Evolutionary conservation across 108 stramenopile species (phyloP).

Genomic region (Schizochytrium sp.): DNA sequence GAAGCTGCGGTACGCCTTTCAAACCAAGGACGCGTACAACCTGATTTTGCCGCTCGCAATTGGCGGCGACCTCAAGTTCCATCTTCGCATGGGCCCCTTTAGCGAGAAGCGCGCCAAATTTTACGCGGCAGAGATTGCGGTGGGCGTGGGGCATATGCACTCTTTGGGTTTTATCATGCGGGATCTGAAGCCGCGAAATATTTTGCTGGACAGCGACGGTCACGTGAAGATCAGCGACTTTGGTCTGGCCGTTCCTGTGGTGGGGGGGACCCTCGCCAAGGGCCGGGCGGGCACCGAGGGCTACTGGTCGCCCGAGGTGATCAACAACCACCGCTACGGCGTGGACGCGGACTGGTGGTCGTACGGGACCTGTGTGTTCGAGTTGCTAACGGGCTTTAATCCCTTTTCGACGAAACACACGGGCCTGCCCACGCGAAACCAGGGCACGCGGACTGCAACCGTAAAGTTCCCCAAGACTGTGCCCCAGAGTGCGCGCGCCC

Average conservation of each 20-base stretch:
- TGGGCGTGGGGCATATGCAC: constrained; percentile 44
- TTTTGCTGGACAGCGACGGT: constrained; percentile 41
- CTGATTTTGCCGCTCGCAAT: constrained; percentile 41
- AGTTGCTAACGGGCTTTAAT: constrained; percentile 37
- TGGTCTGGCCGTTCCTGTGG: constrained; percentile 9
- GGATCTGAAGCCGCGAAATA: constrained; percentile 50
- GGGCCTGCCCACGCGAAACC: constrained; percentile 25
- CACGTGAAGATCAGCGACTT: constrained; percentile 48
- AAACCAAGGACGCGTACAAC: constrained; percentile 35
- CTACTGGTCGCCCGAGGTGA: constrained; percentile 47
- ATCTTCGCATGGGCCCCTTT: constrained; percentile 10
- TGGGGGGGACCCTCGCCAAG: background rate
- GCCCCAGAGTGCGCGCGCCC: background rate
- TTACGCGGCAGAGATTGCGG: constrained; percentile 42
- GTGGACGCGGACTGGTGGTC: constrained; percentile 50
- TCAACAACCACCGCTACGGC: constrained; percentile 31
- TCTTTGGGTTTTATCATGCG: constrained; percentile 46
- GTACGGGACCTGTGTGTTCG: constrained; percentile 39
- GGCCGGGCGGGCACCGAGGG: constrained; percentile 21
- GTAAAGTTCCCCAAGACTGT: constrained; percentile 38
- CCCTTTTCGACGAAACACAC: constrained; percentile 38
- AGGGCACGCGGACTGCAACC: constrained; percentile 25
- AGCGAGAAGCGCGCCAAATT: constrained; percentile 34
- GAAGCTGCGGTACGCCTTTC: constrained; percentile 46
- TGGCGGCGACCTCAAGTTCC: constrained; percentile 35